Conservation (phyloP, 768 basidiomycete genomes). For the Fomitopsis serialis region DNA sequence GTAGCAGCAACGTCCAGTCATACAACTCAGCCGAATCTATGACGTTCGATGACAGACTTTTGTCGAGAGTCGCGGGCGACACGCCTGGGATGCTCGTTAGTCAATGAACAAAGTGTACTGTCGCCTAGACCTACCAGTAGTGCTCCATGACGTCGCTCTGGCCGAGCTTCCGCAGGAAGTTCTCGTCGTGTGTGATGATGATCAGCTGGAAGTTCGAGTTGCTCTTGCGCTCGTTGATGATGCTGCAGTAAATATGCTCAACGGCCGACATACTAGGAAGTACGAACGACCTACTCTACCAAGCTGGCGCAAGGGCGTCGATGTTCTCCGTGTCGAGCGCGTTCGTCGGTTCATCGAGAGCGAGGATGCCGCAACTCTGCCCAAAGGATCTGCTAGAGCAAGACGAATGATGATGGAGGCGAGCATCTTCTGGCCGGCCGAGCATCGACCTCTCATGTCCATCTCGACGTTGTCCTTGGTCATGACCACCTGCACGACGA, state of each 20-base stretch:
- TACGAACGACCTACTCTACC: conserved; percentile 64
- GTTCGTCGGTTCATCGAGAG: conserved; percentile 97
- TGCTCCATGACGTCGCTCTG: conserved; percentile 92
- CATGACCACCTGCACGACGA: conserved; percentile 80
- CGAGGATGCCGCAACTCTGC: conserved; percentile 95
- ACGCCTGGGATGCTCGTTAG: conserved; percentile 48
- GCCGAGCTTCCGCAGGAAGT: conserved; percentile 86
- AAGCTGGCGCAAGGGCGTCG: conserved; percentile 87
- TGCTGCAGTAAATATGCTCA: conserved; percentile 39
- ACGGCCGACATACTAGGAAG: conserved; percentile 1
- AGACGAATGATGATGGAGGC: conserved; percentile 97
- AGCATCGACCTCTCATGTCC: conserved; percentile 99
- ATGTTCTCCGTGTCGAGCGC: conserved; percentile 96
- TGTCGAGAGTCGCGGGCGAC: conserved; percentile 56
- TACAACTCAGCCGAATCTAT: conserved; percentile 47
- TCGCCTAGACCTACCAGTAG: conserved; percentile 61
- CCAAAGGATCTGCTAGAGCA: conserved; percentile 97
- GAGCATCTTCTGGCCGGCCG: conserved; percentile 97
- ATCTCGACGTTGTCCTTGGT: conserved; percentile 98
- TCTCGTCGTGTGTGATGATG: conserved; percentile 96
- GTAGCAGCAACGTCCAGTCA: neutral
- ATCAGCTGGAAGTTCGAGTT: conserved; percentile 95
- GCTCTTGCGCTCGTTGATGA: conserved; percentile 87
- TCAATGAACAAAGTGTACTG: neutral
- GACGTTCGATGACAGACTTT: conserved; percentile 73